Evolutionary conservation across 2,329 filamentous ascomycete species (phyloP).

Genomic region (Endothia cerciana): DNA sequence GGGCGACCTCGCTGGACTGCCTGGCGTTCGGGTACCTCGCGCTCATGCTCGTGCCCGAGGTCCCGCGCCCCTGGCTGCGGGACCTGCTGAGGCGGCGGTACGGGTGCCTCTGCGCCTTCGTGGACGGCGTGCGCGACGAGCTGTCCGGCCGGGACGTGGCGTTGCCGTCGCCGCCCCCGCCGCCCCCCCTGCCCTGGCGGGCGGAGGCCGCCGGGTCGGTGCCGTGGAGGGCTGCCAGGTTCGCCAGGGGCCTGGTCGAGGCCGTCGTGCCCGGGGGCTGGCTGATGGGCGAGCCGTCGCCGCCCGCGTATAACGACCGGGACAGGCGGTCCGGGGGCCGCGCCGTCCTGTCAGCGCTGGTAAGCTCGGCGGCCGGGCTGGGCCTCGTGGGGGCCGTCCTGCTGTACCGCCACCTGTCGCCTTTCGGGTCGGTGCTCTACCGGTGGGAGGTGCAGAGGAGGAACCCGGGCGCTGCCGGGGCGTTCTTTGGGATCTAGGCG

Average conservation of each 20-base stretch:
- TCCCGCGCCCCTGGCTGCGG: conserved; percentile 41
- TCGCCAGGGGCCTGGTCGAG: conserved; percentile 23
- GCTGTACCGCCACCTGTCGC: conserved; percentile 28
- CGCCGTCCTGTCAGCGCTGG: conserved; percentile 14
- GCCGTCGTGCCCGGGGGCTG: conserved; percentile 23
- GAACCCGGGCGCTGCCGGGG: conserved; percentile 22
- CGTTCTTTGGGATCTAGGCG: conserved; percentile 21
- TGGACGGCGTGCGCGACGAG: conserved; percentile 29
- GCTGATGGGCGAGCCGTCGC: conserved; percentile 8
- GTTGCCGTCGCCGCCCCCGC: no score
- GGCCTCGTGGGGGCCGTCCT: conserved; percentile 22
- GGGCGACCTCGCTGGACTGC: conserved; percentile 73
- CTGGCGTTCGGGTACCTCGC: conserved; percentile 79
- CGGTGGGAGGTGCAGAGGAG: conserved; percentile 26
- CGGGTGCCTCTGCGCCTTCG: conserved; percentile 32
- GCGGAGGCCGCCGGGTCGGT: background rate
- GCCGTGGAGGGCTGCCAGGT: conserved; percentile 20
- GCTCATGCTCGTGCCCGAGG: conserved; percentile 61
- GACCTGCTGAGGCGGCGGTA: conserved; percentile 35
- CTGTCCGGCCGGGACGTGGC: conserved; percentile 27
- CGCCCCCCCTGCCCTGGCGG: conserved; percentile 25
- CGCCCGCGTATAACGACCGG: background rate
- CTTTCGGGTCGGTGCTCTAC: conserved; percentile 24
- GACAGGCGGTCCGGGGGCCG: background rate
- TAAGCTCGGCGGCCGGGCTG: conserved; percentile 16